Conservation (phyloP, 2,329 filamentous ascomycete species). For the Penicillium polonicum region DNA sequence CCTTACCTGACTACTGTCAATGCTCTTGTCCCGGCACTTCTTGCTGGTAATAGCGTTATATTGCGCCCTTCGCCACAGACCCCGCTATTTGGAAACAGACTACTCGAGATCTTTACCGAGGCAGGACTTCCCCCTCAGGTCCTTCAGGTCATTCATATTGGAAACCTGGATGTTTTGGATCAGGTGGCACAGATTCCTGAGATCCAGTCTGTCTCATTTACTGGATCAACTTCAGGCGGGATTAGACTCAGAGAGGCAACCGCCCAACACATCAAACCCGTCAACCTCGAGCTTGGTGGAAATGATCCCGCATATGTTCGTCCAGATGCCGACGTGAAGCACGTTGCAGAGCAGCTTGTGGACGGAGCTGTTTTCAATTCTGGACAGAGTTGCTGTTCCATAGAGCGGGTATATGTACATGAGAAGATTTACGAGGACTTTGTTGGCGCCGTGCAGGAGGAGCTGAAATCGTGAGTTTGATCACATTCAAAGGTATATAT, state of each 20-base stretch:
- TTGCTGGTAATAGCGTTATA: conserved; percentile 87
- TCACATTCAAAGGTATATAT: neutral
- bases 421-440: conserved; percentile 82
- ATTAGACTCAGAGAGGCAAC: conserved; percentile 79
- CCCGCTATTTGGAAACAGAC: conserved; percentile 79
- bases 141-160: conserved; percentile 84
- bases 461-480: conserved; percentile 60
- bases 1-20: conserved; percentile 89
- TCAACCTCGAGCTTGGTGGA: conserved; percentile 85
- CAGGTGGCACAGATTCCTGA: conserved; percentile 71
- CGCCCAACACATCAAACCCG: conserved; percentile 74
- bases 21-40: conserved; percentile 80
- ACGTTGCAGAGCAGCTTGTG: conserved; percentile 87
- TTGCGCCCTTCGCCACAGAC: conserved; percentile 91
- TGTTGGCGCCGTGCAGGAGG: conserved; percentile 71
- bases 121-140: conserved; percentile 78
- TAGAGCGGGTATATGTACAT: conserved; percentile 86
- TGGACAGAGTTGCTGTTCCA: conserved; percentile 87
- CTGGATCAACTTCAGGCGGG: conserved; percentile 82
- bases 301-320: conserved; percentile 90
- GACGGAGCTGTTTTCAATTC: conserved; percentile 92
- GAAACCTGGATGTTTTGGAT: conserved; percentile 72
- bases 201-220: conserved; percentile 81
- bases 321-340: conserved; percentile 76
- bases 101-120: conserved; percentile 70